phyloP scores from a whole-genome alignment of 768 basidiomycete genomes.

The Amanita molliuscula region DNA sequence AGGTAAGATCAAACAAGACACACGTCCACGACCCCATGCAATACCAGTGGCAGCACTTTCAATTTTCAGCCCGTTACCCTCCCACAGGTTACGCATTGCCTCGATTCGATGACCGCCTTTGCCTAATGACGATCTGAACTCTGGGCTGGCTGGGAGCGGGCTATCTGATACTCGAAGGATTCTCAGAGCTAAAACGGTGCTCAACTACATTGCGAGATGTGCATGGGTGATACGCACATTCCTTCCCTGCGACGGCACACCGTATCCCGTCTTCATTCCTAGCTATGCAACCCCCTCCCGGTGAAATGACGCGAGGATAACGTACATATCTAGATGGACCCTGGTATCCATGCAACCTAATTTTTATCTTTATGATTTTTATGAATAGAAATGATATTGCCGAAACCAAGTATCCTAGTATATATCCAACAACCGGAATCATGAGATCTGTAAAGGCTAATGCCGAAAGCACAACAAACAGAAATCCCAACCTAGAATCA shows the following conservation, averaged over 20 bases:
- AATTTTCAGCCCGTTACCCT: conserved; percentile 65
- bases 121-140: conserved; percentile 44
- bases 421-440: no score
- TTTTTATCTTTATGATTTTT: no score
- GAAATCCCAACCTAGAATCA: no score
- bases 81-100: conserved; percentile 69
- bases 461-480: no score
- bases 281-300: conserved; percentile 58
- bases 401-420: no score
- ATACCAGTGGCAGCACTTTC: conserved; percentile 74
- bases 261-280: conserved; percentile 55
- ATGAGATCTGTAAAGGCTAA: no score
- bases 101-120: conserved; percentile 67
- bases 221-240: conserved; percentile 38
- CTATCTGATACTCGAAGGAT: conserved; percentile 45
- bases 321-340: conserved; percentile 44
- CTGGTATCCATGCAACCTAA: conserved; percentile 26
- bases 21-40: conserved; percentile 67
- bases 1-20: conserved; percentile 13
- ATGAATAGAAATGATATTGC: no score
- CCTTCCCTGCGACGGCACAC: conserved; percentile 71
- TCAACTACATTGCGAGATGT: not conserved
- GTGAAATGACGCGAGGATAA: conserved; percentile 45
- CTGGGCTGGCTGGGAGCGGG: conserved; percentile 24
- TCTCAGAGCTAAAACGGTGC: conserved; percentile 35